Base-by-base conservation (phyloP, 164 flowering plant species). In the Dillenia turbinata region DNA sequence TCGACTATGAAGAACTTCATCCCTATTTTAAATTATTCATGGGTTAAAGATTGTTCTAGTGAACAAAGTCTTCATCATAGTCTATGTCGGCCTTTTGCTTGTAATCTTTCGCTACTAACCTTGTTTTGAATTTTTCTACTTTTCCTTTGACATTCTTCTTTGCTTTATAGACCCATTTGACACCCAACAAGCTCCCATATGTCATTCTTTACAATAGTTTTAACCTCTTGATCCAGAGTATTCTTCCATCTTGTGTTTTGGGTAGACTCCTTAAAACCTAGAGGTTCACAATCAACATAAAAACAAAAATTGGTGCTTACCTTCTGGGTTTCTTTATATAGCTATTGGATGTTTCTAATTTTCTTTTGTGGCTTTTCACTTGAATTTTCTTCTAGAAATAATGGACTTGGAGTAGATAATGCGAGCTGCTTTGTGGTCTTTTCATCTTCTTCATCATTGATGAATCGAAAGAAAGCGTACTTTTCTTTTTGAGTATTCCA, bases 131-230 rank as follows among this genome's bases (percentile, higher is more conserved):
- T n/a, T 40, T 40, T 3, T 65, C 24, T 10, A 49, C 24, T 2
- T 6, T 5, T 19, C 55, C 52, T 48, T 49, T 40, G 12, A 49
- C 1, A 62, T 52, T 62, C 8, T 51, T 12, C 2, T 62, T 52
- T 33, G 48, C 52, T 19, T 45, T 62, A 26, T 51, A 62, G 0
- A 62, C 65, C 65, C 57, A 62, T 26, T 62, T 62, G 8, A 51
- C 24, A 5, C 40, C 49, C 5, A 52, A 26, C 54, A 46, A 64
- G 57, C 52, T 45, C 57, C 66, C 59, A 56, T 10, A 47, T 55
- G 13, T 47, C 12, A n/a, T 56, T 64, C 13, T 56, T 56, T 9
- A 54, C 19, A 54, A 54, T 54, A 9, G 47, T 9, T 10, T 49
- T 12, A 17, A 63, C 19, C n/a, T 53, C 67, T 50, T 64, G 14